phyloP scores from a whole-genome alignment of 208 protist species.

The Tritrichomonas musculus region DNA sequence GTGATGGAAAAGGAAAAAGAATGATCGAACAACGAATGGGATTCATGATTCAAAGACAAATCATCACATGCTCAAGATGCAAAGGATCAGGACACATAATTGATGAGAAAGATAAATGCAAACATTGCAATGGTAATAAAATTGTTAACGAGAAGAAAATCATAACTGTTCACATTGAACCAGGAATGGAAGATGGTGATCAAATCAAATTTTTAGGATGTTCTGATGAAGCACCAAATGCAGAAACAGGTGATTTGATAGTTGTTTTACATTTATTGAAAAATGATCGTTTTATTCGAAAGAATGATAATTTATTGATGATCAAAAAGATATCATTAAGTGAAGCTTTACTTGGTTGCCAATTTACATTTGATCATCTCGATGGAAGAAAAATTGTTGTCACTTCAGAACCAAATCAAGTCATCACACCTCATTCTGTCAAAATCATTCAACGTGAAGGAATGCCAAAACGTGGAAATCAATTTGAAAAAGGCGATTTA shows the following conservation, averaged over 20 bases:
- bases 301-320: background rate
- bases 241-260: too few relatives aligned
- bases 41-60: background rate
- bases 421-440: too few relatives aligned
- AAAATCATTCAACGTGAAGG: too few relatives aligned
- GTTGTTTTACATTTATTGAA: background rate
- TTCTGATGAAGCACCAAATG: too few relatives aligned
- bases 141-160: background rate
- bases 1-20: background rate
- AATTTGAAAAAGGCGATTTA: too few relatives aligned
- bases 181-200: too few relatives aligned
- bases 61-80: background rate
- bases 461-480: too few relatives aligned
- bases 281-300: background rate
- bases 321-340: background rate
- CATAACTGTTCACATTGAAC: too few relatives aligned
- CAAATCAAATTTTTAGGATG: too few relatives aligned
- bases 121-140: background rate
- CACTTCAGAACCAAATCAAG: too few relatives aligned
- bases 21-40: too few relatives aligned
- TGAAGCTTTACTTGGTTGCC: background rate
- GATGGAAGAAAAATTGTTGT: background rate
- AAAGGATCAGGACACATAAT: background rate
- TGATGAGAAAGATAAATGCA: background rate
- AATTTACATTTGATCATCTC: background rate